Base-by-base conservation (phyloP, 192 early-diverging fungal species). In the Rhizoclosmatium sp. region DNA sequence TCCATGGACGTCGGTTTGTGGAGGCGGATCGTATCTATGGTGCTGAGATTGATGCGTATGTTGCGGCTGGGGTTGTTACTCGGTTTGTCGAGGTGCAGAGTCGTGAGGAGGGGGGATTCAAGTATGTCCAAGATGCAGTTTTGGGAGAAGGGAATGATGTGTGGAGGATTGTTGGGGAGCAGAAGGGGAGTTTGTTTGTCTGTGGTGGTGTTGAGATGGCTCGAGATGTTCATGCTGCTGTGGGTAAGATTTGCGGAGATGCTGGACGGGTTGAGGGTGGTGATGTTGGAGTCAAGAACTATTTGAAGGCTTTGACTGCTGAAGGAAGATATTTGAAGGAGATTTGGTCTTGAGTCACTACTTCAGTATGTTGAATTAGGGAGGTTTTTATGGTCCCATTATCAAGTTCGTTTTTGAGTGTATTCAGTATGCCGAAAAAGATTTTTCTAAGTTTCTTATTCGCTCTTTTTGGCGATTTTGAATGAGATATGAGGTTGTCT, bases 71-170 rank as follows among this genome's bases (percentile, higher is more conserved):
- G 1, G 83, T 89, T 39, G 83, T 97, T 21, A 86, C 84, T 42
- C 82, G 86, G 3, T 79, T 94, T 59, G 74, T 84, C 5, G 81
- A 81, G 3, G 69, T 71, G 16, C 59, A 69, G 51, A 54, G 62
- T 40, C 70, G 59, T 2, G 71, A 76, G 3, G 65, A 45, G 7
- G 82, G 85, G 41, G 65, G 58, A 10, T 82, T 47, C 47, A 91
- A 84, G 68, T 99, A 99, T 84, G 95, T 99, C 0, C 97, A 99
- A 81, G 91, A 99, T 71, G 81, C 89, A 4, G 78, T 97, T 76
- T 78, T 81, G n/a, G 71, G 69, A n/a, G 73, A 90, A 21, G 87
- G 82, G 1, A 78, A 83, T n/a, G 60, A 65, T 60, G 65, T 77
- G 5, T 77, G 75, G 75, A 5, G 40, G 5, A 47, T 4, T 45